Conservation (phyloP, 2,329 filamentous ascomycete species). For the Paracoccidioides brasiliensis region DNA sequence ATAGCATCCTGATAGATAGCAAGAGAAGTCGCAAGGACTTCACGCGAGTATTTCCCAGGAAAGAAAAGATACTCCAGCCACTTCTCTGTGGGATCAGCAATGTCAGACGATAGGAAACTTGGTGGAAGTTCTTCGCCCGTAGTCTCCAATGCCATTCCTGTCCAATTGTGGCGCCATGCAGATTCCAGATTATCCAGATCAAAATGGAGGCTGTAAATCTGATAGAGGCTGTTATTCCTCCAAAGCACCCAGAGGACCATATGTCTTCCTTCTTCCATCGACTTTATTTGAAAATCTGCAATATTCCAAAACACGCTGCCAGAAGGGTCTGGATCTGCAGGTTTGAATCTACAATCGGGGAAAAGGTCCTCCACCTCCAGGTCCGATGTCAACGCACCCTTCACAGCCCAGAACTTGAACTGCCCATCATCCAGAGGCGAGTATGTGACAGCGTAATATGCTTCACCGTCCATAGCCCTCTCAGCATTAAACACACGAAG, state of each 20-base stretch:
- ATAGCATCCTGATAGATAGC: slow-evolving; percentile 62
- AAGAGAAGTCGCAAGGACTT: slow-evolving; percentile 72
- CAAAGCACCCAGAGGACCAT: slow-evolving; percentile 63
- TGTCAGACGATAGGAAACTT: slow-evolving; percentile 48
- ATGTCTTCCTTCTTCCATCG: slow-evolving; percentile 38
- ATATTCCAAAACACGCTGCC: slow-evolving; percentile 68
- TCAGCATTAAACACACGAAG: slow-evolving; percentile 55
- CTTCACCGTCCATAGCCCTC: slow-evolving; percentile 33
- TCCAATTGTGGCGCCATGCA: slow-evolving; percentile 59
- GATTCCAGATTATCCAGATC: slow-evolving; percentile 49
- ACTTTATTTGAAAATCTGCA: slow-evolving; percentile 57
- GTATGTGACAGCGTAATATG: slow-evolving; percentile 62
- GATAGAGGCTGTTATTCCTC: slow-evolving; percentile 72
- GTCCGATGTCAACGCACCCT: slow-evolving; percentile 43
- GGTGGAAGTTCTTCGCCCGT: slow-evolving; percentile 41
- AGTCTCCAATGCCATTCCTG: slow-evolving; percentile 50
- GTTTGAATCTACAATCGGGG: slow-evolving; percentile 48
- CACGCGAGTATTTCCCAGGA: slow-evolving; percentile 66
- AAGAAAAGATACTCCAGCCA: slow-evolving; percentile 77
- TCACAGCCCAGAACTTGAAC: slow-evolving; percentile 86
- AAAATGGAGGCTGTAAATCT: slow-evolving; percentile 61
- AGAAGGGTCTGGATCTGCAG: slow-evolving; percentile 48
- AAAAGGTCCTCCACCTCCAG: slow-evolving; percentile 61
- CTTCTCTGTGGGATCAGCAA: slow-evolving; percentile 61
- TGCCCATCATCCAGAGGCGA: slow-evolving; percentile 77